Evolutionary conservation across 169 alveolate species (phyloP).

Genomic region (Plasmodium vivax): DNA sequence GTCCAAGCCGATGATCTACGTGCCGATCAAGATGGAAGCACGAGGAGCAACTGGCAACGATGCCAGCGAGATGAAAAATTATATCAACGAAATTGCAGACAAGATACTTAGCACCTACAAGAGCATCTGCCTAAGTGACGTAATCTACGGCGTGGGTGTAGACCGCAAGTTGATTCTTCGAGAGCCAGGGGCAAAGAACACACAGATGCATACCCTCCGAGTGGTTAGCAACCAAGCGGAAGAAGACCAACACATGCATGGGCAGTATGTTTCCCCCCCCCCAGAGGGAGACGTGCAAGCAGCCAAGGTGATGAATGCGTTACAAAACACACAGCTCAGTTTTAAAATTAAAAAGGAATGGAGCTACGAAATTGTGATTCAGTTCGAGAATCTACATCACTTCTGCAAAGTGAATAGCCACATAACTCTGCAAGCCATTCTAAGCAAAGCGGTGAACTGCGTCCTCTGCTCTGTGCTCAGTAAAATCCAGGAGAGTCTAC

Average conservation of each 20-base stretch:
- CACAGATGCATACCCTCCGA: slow-evolving; percentile 1
- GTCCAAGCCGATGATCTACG: slow-evolving; percentile 84
- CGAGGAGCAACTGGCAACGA: background rate
- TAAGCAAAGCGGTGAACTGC: slow-evolving; percentile 59
- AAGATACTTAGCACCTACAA: slow-evolving; percentile 88
- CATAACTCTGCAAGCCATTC: slow-evolving; percentile 28
- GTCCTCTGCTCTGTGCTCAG: slow-evolving; percentile 52
- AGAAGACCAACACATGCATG: background rate
- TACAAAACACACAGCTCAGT: slow-evolving; percentile 22
- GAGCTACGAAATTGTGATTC: slow-evolving; percentile 89
- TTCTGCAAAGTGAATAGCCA: slow-evolving; percentile 79
- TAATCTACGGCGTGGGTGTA: slow-evolving; percentile 86
- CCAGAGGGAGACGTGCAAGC: background rate
- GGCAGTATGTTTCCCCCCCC: background rate
- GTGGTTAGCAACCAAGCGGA: background rate
- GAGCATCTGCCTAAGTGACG: slow-evolving; percentile 88
- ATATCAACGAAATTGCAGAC: slow-evolving; percentile 86
- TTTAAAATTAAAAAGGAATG: slow-evolving; percentile 76
- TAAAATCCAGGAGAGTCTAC: slow-evolving; percentile 24
- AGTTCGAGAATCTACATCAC: slow-evolving; percentile 86
- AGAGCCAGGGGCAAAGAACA: background rate
- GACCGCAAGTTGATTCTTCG: slow-evolving; percentile 66
- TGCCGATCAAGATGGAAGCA: slow-evolving; percentile 73
- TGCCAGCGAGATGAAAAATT: slow-evolving; percentile 54
- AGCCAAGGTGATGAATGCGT: slow-evolving; percentile 13